Evolutionary conservation across 352 stramenopile genomes (phyloP).

Genomic region (Globisporangium sylvaticum): DNA sequence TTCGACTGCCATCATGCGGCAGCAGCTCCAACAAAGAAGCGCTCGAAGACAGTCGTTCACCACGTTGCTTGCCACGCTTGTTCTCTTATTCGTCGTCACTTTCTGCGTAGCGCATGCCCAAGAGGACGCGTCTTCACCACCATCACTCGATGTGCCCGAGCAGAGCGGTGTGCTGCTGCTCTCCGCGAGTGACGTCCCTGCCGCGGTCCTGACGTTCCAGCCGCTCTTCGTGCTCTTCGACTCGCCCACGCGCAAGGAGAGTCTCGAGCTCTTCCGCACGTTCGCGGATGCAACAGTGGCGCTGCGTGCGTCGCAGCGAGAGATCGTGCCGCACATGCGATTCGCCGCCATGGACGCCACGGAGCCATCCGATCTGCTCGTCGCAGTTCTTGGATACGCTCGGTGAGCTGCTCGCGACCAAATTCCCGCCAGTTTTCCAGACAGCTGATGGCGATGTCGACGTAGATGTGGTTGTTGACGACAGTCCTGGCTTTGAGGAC

Average conservation of each 20-base stretch:
- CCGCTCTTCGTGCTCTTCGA: conserved; percentile 47
- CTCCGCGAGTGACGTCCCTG: conserved; percentile 15
- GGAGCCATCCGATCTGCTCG: conserved; percentile 8
- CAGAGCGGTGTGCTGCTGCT: conserved; percentile 31
- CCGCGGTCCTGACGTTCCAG: conserved; percentile 18
- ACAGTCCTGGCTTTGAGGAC: background rate
- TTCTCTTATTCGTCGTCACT: background rate
- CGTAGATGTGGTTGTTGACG: background rate
- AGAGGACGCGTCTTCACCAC: background rate
- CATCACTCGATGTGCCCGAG: conserved; percentile 12
- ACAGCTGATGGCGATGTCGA: background rate
- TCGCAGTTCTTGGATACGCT: conserved; percentile 3
- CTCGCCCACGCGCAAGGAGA: conserved; percentile 23
- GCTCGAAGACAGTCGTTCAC: background rate
- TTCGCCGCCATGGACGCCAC: conserved; percentile 29
- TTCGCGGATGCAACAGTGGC: conserved; percentile 31
- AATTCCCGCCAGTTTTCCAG: conserved; percentile 4
- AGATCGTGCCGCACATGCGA: conserved; percentile 14
- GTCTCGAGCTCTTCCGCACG: conserved; percentile 22
- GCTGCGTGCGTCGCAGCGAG: conserved; percentile 19
- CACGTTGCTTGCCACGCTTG: background rate
- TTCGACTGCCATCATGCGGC: background rate
- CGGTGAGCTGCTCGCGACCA: conserved; percentile 3
- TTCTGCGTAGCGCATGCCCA: background rate
- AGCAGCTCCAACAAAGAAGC: background rate